phyloP scores from a whole-genome alignment of 805 yeast genomes.

The Candida hungchunana region DNA sequence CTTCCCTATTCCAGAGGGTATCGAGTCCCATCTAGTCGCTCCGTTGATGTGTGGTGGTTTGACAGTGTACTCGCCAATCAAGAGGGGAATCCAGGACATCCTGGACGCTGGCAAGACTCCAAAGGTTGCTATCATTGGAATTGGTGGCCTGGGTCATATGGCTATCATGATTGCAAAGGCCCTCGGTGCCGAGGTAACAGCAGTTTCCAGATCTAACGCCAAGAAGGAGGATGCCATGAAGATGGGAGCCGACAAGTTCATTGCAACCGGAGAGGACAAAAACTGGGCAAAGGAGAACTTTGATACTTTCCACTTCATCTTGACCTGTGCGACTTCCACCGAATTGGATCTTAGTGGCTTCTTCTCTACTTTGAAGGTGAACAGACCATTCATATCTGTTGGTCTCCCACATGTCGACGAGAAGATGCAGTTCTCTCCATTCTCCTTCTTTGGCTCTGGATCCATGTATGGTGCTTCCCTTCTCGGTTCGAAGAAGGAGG shows the following conservation, averaged over 20 bases:
- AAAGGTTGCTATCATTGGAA: conserved; percentile 51
- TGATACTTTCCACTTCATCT: conserved; percentile 41
- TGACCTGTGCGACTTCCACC: conserved; percentile 45
- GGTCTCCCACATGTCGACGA: conserved; percentile 57
- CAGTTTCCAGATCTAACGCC: conserved; percentile 45
- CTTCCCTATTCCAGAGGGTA: conserved; percentile 55
- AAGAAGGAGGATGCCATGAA: conserved; percentile 45
- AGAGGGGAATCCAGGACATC: conserved; percentile 32
- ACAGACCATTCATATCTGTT: conserved; percentile 56
- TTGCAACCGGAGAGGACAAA: conserved; percentile 49
- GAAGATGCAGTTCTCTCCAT: conserved; percentile 40
- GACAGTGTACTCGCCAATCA: conserved; percentile 66
- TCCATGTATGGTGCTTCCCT: conserved; percentile 53
- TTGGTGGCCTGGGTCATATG: conserved; percentile 57
- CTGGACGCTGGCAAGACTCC: conserved; percentile 22
- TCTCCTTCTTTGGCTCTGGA: conserved; percentile 46
- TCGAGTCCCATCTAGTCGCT: conserved; percentile 54
- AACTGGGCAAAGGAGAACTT: conserved; percentile 34
- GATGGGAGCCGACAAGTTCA: conserved; percentile 49
- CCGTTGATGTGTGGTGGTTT: conserved; percentile 78
- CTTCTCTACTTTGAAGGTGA: conserved; percentile 48
- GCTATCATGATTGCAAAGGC: conserved; percentile 55
- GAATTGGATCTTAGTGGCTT: conserved; percentile 46
- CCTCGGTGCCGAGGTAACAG: conserved; percentile 55
- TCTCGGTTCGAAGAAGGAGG: conserved; percentile 61